Evolutionary conservation across 148 eudicot species (phyloP), one percentile per base, ranked within the genome.

Genomic region (Rhododendron williamsianum): DNA sequence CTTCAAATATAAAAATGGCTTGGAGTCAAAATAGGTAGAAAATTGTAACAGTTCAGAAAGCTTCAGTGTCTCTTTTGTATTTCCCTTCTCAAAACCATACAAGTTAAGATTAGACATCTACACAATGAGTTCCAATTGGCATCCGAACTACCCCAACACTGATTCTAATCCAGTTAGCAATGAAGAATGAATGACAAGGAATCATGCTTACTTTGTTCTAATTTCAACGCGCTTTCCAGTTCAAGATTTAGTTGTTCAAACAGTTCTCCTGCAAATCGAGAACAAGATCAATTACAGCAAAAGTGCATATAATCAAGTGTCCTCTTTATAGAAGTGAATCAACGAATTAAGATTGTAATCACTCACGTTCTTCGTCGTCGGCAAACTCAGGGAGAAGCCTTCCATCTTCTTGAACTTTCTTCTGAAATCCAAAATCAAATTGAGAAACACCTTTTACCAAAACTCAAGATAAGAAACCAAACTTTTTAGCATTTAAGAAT

Each of bases 381-480:
- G 98, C 98, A 84, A 94, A 96, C 86, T 96, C 98, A 45, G 98
- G 98, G 56, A 92, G 86, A 91, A 89, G 91, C 58, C 82, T 88
- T 87, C 98, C 98, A 87, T 93, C 96, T 90, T 94, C 95, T 83
- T 93, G 91, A 81, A 96, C 90, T 84, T 88, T 94, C 74, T 89
- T 93, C 98, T 96, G 94, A 71, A 86, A 72, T 8, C 81, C 35
- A 79, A 81, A 23, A 79, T 81, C 19, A 71, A 74, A 71, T 21
- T 56, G 30, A 77, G 33, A 27, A 58, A 25, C 63, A 69, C 38
- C 63, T 19, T 41, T 7, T n/a, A 82, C 25, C 84, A 82, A 25
- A 63, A 23, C 77, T 67, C 76, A 43, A 45, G 7, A 43, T 45
- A 65, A 67, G 11, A 80, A n/a, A 46, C 48, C 58, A 19, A 8